phyloP scores from a whole-genome alignment of 1,139 yeast genomes.

The Debaryomyces robertsiae region DNA sequence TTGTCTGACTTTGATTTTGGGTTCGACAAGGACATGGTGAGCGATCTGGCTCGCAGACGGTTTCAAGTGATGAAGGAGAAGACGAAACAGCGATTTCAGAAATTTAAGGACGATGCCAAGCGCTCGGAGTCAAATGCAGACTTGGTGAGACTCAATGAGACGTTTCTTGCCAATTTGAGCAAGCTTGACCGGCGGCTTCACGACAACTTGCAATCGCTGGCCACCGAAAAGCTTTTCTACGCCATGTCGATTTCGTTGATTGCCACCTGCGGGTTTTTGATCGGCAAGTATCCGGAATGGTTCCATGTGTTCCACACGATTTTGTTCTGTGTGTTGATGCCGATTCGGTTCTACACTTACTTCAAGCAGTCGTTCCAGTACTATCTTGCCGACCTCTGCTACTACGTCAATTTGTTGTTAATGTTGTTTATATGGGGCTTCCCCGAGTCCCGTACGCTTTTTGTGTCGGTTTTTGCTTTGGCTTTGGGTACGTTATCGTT shows the following conservation, averaged over 20 bases:
- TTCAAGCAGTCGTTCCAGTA: constrained; percentile 80
- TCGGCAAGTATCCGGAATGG: constrained; percentile 76
- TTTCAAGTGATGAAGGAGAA: constrained; percentile 40
- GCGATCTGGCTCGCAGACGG: constrained; percentile 38
- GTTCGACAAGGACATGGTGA: constrained; percentile 38
- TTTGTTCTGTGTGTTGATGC: constrained; percentile 67
- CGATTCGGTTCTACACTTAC: constrained; percentile 82
- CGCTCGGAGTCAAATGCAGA: constrained; percentile 23
- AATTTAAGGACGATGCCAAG: constrained; percentile 20
- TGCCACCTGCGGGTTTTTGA: constrained; percentile 70
- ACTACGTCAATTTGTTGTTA: constrained; percentile 77
- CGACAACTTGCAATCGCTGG: constrained; percentile 52
- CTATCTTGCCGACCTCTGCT: constrained; percentile 90
- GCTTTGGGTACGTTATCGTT: constrained; percentile 87
- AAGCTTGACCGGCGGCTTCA: constrained; percentile 61
- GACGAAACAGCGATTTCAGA: constrained; percentile 37
- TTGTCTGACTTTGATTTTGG: constrained; percentile 51
- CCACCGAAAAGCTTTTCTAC: constrained; percentile 81
- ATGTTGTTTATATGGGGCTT: constrained; percentile 78
- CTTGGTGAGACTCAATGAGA: constrained; percentile 35
- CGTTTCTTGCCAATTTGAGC: constrained; percentile 44
- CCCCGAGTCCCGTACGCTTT: constrained; percentile 71
- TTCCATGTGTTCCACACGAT: constrained; percentile 78
- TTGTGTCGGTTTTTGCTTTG: constrained; percentile 81
- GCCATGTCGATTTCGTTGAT: constrained; percentile 70